A percentile compares a stretch with the other conserved stretches of the same genome.
Evolutionary conservation across 345 rosid species (phyloP).

Genomic region (Hirschfeldia incana): DNA sequence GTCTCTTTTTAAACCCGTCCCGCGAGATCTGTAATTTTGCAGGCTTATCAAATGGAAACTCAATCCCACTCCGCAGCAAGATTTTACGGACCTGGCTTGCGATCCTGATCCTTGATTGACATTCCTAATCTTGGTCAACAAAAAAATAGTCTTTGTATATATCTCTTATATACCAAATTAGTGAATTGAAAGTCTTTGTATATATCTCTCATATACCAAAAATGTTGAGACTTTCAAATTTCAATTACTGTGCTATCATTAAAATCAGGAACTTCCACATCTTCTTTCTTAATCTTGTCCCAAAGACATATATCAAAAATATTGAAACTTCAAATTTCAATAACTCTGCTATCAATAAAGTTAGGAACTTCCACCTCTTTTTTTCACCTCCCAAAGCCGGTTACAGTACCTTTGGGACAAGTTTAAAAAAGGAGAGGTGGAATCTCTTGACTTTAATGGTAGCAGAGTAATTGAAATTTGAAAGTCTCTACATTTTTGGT

Average conservation of each 20-base stretch:
- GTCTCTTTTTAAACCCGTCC: too few relatives aligned
- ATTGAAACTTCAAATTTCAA: not conserved
- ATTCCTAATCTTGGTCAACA: too few relatives aligned
- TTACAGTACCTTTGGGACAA: slow-evolving; percentile 84
- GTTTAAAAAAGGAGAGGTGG: slow-evolving; percentile 74
- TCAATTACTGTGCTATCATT: not conserved
- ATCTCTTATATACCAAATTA: not conserved
- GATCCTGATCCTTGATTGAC: too few relatives aligned
- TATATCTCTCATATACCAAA: not conserved
- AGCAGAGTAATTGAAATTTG: not conserved
- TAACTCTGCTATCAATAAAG: not conserved
- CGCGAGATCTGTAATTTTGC: too few relatives aligned
- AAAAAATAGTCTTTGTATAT: not conserved
- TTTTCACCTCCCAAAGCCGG: slow-evolving; percentile 44
- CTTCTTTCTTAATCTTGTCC: slow-evolving; percentile 76
- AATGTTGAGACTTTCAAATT: not conserved
- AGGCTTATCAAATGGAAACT: too few relatives aligned
- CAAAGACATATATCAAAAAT: slow-evolving; percentile 41
- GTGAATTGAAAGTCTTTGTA: not conserved
- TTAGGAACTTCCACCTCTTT: too few relatives aligned
- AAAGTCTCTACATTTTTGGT: not conserved
- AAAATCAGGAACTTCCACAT: slow-evolving; percentile 53
- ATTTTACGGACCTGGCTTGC: too few relatives aligned
- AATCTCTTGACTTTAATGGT: slow-evolving; percentile 32
- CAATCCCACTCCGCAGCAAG: too few relatives aligned